Percentiles rank a stretch among this genome's conserved stretches.
These are phyloP conservation scores for Plasmodium berghei DNA, from an alignment of 169 alveolate species.

Conservation along the genomic window DNA sequence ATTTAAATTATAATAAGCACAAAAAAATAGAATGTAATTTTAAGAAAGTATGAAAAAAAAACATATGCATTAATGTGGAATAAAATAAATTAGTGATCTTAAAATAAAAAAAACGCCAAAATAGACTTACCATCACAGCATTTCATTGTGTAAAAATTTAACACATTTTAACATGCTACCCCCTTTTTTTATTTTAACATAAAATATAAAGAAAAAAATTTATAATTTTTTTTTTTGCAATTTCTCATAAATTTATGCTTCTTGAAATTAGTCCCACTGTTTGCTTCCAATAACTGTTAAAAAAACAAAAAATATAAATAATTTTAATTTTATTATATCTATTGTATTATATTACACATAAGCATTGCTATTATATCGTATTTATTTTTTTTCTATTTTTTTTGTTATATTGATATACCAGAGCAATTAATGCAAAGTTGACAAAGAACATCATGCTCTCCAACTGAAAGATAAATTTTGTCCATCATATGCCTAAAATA, in stretches of 20 bases:
- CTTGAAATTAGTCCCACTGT: constrained; percentile 29
- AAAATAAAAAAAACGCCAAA: too few species aligned
- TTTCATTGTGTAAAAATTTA: neutral
- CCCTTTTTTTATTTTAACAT: neutral
- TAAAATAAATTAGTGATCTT: too few species aligned
- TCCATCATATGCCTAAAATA: constrained; percentile 79
- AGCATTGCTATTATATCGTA: neutral
- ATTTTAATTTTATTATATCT: constrained; percentile 5
- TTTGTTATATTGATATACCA: constrained; percentile 59
- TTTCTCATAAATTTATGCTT: too few species aligned
- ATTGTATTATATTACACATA: neutral
- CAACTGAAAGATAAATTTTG: constrained; percentile 77
- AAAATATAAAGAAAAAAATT: neutral
- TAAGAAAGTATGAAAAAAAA: neutral
- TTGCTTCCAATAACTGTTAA: constrained; percentile 63
- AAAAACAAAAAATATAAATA: constrained; percentile 37
- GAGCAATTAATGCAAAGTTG: constrained; percentile 86
- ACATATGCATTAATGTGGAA: neutral
- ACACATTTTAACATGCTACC: neutral
- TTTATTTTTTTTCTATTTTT: constrained; percentile 2
- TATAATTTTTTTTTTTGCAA: too few species aligned
- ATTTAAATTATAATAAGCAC: constrained; percentile 41
- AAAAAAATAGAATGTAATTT: constrained; percentile 22
- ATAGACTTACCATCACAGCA: too few species aligned
- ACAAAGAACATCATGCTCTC: constrained; percentile 80